phyloP scores from a whole-genome alignment of 352 stramenopile species.

The Globisporangium viniferum region DNA sequence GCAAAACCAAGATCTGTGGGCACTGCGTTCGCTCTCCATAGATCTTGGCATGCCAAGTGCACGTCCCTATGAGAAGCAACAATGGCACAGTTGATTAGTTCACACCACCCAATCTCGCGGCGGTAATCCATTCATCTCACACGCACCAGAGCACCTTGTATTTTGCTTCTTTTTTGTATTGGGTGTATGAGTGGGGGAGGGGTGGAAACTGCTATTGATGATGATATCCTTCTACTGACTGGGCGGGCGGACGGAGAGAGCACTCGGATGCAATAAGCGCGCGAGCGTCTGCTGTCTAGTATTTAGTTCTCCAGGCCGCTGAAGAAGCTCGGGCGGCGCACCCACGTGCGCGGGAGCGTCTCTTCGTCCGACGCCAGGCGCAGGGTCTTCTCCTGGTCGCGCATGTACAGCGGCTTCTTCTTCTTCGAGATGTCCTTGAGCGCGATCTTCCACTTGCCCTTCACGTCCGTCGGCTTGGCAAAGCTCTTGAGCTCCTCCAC shows the following conservation, averaged over 20 bases:
- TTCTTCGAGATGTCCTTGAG: constrained; percentile 83
- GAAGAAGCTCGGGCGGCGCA: constrained; percentile 73
- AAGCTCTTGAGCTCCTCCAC: constrained; percentile 73
- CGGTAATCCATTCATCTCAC: no score
- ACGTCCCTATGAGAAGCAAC: no score
- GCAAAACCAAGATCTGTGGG: no score
- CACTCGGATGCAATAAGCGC: background rate
- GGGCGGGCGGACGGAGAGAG: background rate
- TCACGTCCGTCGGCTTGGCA: constrained; percentile 55
- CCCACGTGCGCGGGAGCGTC: constrained; percentile 77
- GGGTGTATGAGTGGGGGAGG: constrained; percentile 1
- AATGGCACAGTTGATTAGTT: no score
- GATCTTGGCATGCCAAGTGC: no score
- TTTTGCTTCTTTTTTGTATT: constrained; percentile 9
- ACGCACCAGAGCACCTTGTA: background rate
- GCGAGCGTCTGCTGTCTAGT: background rate
- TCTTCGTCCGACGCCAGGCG: constrained; percentile 74
- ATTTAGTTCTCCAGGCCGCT: constrained; percentile 56
- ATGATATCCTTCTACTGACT: constrained; percentile 16
- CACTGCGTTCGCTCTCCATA: no score
- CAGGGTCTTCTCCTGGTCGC: constrained; percentile 47
- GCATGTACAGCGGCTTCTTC: constrained; percentile 74
- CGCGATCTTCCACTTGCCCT: constrained; percentile 70
- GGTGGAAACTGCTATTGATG: background rate
- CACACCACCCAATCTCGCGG: no score